Conservation (phyloP, 768 basidiomycete species). For the Postia placenta region DNA sequence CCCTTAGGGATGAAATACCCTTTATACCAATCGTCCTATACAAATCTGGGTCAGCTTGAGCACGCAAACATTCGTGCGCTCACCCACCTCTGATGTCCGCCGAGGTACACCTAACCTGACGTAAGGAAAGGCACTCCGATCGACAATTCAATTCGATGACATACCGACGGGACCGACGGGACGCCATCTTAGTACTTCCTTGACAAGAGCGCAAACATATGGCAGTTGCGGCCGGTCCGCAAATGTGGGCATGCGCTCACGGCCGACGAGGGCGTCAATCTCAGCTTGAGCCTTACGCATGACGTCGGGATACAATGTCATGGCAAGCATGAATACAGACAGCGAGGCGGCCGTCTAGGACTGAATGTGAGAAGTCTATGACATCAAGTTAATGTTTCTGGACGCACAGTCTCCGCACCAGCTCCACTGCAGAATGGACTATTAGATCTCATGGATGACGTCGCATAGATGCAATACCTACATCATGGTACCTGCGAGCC, state of each 20-base stretch:
- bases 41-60: neutral
- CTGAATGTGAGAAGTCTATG: neutral
- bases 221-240: conserved; percentile 34
- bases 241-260: conserved; percentile 32
- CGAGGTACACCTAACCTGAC: neutral
- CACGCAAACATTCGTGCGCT: neutral
- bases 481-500: conserved; percentile 13
- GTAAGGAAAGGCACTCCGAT: neutral
- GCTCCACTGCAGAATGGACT: neutral
- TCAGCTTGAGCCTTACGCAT: conserved; percentile 36
- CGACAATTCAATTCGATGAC: neutral
- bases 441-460: neutral
- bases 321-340: conserved; percentile 31
- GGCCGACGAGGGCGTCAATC: conserved; percentile 35
- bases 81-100: neutral
- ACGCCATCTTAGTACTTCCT: conserved; percentile 27
- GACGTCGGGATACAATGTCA: conserved; percentile 32
- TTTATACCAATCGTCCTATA: conserved; percentile 47
- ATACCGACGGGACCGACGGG: conserved; percentile 19
- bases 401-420: neutral
- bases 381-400: neutral
- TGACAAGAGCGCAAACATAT: conserved; percentile 32
- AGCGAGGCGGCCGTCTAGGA: conserved; percentile 12
- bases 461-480: conserved; percentile 2
- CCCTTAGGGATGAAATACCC: conserved; percentile 45